Evolutionary conservation across 116 monocot species (phyloP), one percentile per base, ranked within the genome.

Genomic region (Posidonia oceanica): DNA sequence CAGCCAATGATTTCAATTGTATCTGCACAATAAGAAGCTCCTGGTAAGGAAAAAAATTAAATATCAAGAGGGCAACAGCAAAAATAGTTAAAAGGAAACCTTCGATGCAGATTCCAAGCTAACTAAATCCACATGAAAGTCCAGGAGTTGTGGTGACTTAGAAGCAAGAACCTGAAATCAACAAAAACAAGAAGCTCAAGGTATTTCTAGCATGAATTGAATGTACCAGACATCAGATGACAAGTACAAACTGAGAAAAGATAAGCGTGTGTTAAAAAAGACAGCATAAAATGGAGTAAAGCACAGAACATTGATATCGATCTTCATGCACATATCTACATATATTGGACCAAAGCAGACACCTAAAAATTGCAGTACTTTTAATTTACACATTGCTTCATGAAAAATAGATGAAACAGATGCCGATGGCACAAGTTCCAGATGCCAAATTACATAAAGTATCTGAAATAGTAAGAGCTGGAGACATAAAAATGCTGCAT

Each of bases 81-180:
- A 56, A 8, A 64, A 17, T n/a, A 22, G 22, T 18, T 21, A 55
- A 44, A 56, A 74, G 10, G 36, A 23, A 69, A 98, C 97, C 89
- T 92, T 98, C 75, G 97, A 82, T 79, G 97, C 80, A 75, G 81
- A 69, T 84, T 97, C 97, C 78, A 97, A 78, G 69, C 83, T 92
- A 48, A 82, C 42, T 68, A 98, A 79, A 71, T 85, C 93, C 54
- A 79, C 80, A 67, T 93, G 82, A 56, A 98, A 92, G 64, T 92
- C 85, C 52, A 97, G 48, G 54, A 98, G 82, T 59, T 87, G 61
- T 48, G 93, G 71, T 75, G 89, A 89, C 66, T 80, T 92, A 67
- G 85, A 75, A 14, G 93, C 97, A 77, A 92, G 80, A 69, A 85
- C 87, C 97, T 98, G 81, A 76, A 62, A 74, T 41, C 41, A 42